Conservation (phyloP, 257 asterid genomes). For the Penstemon newberryi region DNA sequence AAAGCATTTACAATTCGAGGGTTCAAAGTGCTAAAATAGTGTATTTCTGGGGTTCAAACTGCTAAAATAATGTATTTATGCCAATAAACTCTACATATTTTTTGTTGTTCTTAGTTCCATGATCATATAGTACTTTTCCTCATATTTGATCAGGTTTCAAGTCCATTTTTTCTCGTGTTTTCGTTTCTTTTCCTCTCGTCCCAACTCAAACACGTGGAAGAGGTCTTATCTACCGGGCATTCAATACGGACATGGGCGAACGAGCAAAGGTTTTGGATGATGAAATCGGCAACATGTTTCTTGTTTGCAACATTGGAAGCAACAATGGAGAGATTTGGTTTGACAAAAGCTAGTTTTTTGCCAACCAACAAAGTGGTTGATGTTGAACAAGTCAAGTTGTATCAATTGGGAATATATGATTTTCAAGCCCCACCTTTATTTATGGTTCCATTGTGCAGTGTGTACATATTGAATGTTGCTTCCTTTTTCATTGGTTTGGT, state of each 20-base stretch:
- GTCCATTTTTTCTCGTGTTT: constrained; percentile 37
- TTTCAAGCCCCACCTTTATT: constrained; percentile 37
- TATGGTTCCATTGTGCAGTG: constrained; percentile 37
- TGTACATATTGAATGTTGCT: constrained; percentile 32
- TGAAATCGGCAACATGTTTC: constrained; percentile 41
- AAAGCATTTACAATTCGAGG: no score
- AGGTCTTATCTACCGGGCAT: constrained; percentile 38
- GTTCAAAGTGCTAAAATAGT: no score
- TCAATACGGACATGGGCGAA: constrained; percentile 45
- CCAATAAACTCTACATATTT: no score
- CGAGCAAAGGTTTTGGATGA: constrained; percentile 49
- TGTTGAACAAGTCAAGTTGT: constrained; percentile 31
- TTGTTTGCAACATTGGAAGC: constrained; percentile 44
- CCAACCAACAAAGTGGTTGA: constrained; percentile 45
- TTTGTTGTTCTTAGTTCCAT: background rate
- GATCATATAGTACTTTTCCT: background rate
- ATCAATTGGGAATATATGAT: constrained; percentile 40
- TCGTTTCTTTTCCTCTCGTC: constrained; percentile 34
- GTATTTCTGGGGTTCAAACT: no score
- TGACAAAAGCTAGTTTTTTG: constrained; percentile 36
- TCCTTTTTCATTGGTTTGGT: constrained; percentile 32
- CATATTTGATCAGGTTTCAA: constrained; percentile 29
- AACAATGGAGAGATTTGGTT: constrained; percentile 29
- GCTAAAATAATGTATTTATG: no score
- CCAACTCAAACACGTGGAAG: constrained; percentile 37